Evolutionary conservation across 768 basidiomycete genomes (phyloP).

Genomic region (Wakefieldia striispora): DNA sequence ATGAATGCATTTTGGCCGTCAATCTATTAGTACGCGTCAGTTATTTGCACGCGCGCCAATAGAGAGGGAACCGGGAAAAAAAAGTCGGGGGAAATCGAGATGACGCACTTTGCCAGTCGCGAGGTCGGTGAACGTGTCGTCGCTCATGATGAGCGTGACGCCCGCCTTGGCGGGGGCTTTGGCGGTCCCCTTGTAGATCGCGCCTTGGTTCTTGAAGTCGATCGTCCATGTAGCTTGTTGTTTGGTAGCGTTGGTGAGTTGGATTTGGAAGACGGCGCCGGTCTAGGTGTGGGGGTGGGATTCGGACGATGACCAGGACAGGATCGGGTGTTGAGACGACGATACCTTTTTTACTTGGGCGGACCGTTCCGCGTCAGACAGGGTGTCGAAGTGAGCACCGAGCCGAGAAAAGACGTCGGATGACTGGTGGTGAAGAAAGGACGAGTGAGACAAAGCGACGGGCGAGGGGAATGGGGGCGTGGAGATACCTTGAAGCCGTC

Average conservation of each 20-base stretch:
- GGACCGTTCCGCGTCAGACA: slow-evolving; percentile 61
- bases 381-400: slow-evolving; percentile 47
- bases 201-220: slow-evolving; percentile 84
- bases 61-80: too few species aligned
- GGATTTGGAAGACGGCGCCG: slow-evolving; percentile 85
- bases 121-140: slow-evolving; percentile 71
- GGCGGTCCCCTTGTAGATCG: slow-evolving; percentile 65
- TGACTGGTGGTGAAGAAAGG: slow-evolving; percentile 44
- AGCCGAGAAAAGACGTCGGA: slow-evolving; percentile 64
- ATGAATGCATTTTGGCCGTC: slow-evolving; percentile 96
- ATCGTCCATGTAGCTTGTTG: slow-evolving; percentile 85
- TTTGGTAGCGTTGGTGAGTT: slow-evolving; percentile 69
- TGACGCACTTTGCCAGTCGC: slow-evolving; percentile 64
- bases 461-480: background rate
- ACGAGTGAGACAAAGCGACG: background rate
- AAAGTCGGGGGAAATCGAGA: background rate
- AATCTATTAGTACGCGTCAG: slow-evolving; percentile 39
- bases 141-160: slow-evolving; percentile 75
- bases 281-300: slow-evolving; percentile 45
- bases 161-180: slow-evolving; percentile 61
- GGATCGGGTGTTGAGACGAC: background rate
- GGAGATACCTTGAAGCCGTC: slow-evolving; percentile 66
- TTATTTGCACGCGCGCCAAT: too few species aligned
- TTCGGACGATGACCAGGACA: background rate
- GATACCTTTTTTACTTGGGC: slow-evolving; percentile 73